Percentiles rank a stretch among this genome's conserved stretches.
phyloP scores from a whole-genome alignment of 768 basidiomycete genomes.

The Chiua virens region DNA sequence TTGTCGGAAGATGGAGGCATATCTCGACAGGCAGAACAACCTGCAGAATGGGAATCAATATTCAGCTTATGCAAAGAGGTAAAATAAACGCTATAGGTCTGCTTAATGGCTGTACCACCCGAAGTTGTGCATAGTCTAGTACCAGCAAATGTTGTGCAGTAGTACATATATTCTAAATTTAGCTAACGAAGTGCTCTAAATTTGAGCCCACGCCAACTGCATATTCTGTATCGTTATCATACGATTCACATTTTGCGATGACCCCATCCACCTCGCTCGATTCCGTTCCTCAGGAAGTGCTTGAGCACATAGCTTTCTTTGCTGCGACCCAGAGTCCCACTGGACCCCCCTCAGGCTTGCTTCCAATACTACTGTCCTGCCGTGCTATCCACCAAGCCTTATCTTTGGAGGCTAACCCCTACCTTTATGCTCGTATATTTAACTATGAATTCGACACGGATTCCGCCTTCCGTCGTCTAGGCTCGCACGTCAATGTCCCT shows the following conservation, averaged over 20 bases:
- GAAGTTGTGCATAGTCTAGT: background rate
- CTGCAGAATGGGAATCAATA: conserved; percentile 49
- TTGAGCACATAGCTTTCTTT: conserved; percentile 76
- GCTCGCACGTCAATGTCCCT: conserved; percentile 39
- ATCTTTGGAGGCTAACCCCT: conserved; percentile 55
- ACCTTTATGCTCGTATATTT: conserved; percentile 74
- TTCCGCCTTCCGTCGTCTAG: conserved; percentile 51
- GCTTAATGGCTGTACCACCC: background rate
- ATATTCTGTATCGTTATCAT: too few relatives aligned
- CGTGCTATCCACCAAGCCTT: conserved; percentile 49
- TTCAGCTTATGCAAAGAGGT: conserved; percentile 50
- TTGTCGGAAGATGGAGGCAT: conserved; percentile 49
- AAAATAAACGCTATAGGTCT: conserved; percentile 7
- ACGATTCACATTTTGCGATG: conserved; percentile 7
- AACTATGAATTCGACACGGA: conserved; percentile 61
- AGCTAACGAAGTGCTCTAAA: too few relatives aligned
- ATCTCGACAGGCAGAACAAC: conserved; percentile 31
- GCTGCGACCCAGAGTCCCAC: conserved; percentile 49
- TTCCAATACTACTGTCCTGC: conserved; percentile 55
- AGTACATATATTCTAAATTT: too few relatives aligned
- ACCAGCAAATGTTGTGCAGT: background rate
- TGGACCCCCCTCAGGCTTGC: conserved; percentile 61
- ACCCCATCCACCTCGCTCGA: conserved; percentile 34
- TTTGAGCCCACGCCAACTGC: too few relatives aligned
- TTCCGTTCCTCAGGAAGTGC: conserved; percentile 69